phyloP scores from a whole-genome alignment of 129 eudicot genomes.

The Lactuca sativa region DNA sequence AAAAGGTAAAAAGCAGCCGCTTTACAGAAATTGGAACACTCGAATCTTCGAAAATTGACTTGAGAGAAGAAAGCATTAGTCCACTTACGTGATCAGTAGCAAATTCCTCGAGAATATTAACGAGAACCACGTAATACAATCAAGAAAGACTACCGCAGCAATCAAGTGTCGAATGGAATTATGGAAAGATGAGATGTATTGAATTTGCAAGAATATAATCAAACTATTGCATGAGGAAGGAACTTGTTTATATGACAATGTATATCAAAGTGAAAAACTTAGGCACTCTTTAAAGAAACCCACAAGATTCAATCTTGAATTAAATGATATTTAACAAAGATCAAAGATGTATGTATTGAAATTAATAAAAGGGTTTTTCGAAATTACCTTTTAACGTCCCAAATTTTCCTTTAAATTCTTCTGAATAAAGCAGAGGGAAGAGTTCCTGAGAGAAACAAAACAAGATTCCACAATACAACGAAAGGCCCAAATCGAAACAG shows the following conservation, averaged over 20 bases:
- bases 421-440: slow-evolving; percentile 36
- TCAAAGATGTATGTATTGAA: neutral
- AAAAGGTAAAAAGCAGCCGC: slow-evolving; percentile 10
- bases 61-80: neutral
- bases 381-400: slow-evolving; percentile 48
- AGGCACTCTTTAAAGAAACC: slow-evolving; percentile 1
- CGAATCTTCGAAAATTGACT: neutral
- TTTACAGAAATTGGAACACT: neutral
- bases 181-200: too few relatives aligned
- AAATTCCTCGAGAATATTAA: neutral
- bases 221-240: too few relatives aligned
- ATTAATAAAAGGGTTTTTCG: slow-evolving; percentile 14
- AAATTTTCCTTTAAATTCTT: slow-evolving; percentile 24
- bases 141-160: neutral
- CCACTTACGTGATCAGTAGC: neutral
- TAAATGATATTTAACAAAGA: neutral
- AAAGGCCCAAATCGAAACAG: neutral
- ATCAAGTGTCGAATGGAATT: neutral
- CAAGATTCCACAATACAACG: slow-evolving; percentile 16
- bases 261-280: neutral
- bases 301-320: neutral
- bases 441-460: slow-evolving; percentile 48
- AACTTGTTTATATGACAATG: neutral
- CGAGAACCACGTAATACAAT: neutral
- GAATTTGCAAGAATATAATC: too few relatives aligned